Evolutionary conservation across 2,329 filamentous ascomycete genomes (phyloP).

Genomic region (Diaporthe sp.): DNA sequence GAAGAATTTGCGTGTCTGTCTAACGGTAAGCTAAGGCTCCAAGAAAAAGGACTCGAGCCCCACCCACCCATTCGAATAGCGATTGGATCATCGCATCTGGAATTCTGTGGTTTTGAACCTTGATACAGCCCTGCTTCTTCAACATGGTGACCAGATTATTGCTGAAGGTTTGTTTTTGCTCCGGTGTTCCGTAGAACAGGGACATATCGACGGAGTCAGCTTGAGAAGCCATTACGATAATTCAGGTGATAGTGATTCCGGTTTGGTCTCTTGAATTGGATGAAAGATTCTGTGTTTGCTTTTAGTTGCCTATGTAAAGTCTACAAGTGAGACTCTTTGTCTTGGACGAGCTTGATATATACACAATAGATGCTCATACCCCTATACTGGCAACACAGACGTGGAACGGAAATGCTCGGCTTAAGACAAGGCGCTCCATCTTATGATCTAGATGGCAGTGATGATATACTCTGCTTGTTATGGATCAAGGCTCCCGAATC

Average conservation of each 20-base stretch:
- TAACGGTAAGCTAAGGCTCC: background rate
- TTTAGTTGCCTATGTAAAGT: background rate
- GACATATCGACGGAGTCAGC: background rate
- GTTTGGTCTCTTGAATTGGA: background rate
- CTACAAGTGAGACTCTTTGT: background rate
- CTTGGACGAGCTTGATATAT: background rate
- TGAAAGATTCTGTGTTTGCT: background rate
- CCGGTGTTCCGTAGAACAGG: background rate
- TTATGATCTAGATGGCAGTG: background rate
- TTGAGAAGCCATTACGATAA: background rate
- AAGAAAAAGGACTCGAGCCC: background rate
- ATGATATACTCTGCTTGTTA: background rate
- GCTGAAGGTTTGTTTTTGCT: background rate
- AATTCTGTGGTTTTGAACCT: background rate
- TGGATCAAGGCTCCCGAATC: background rate
- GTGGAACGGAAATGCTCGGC: background rate
- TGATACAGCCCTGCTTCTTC: background rate
- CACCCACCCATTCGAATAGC: background rate
- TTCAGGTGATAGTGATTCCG: background rate
- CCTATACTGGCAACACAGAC: background rate
- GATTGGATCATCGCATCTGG: background rate
- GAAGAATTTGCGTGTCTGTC: background rate
- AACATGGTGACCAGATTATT: background rate
- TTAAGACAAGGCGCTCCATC: background rate
- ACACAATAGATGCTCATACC: background rate